A percentile compares a stretch with the other conserved stretches of the same genome.
Evolutionary conservation across 352 stramenopile genomes (phyloP).

Genomic region (Phytophthora melonis): DNA sequence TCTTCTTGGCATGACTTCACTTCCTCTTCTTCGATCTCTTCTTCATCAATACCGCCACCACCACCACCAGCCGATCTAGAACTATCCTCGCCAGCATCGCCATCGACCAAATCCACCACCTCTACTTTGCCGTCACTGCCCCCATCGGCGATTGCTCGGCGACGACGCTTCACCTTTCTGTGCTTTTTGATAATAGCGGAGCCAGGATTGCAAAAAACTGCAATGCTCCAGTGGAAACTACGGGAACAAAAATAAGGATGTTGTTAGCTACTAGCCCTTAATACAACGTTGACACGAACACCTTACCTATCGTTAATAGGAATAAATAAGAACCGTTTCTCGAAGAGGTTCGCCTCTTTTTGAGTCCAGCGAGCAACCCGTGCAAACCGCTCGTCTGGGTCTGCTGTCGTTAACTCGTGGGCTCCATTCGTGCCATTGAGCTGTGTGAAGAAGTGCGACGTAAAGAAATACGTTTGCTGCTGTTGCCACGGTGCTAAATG

Average conservation of each 20-base stretch:
- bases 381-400: slow-evolving; percentile 59
- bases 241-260: neutral
- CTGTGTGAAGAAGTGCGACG: slow-evolving; percentile 96
- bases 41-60: slow-evolving; percentile 19
- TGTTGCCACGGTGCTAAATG: slow-evolving; percentile 71
- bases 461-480: slow-evolving; percentile 93
- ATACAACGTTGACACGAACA: neutral
- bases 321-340: slow-evolving; percentile 90
- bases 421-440: slow-evolving; percentile 65
- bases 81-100: slow-evolving; percentile 6
- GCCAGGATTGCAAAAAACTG: slow-evolving; percentile 87
- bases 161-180: slow-evolving; percentile 30
- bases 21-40: slow-evolving; percentile 63
- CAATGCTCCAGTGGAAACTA: slow-evolving; percentile 92
- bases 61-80: neutral
- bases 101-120: slow-evolving; percentile 51
- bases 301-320: slow-evolving; percentile 89
- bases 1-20: slow-evolving; percentile 45
- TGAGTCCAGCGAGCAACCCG: slow-evolving; percentile 86
- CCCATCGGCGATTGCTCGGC: neutral
- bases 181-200: slow-evolving; percentile 70
- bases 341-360: slow-evolving; percentile 84
- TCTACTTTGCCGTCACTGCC: slow-evolving; percentile 17
- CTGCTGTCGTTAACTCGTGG: slow-evolving; percentile 33
- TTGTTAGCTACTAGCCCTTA: slow-evolving; percentile 1